Conservation (phyloP, 495 filamentous ascomycete species). For the Xylaria cubensis region DNA sequence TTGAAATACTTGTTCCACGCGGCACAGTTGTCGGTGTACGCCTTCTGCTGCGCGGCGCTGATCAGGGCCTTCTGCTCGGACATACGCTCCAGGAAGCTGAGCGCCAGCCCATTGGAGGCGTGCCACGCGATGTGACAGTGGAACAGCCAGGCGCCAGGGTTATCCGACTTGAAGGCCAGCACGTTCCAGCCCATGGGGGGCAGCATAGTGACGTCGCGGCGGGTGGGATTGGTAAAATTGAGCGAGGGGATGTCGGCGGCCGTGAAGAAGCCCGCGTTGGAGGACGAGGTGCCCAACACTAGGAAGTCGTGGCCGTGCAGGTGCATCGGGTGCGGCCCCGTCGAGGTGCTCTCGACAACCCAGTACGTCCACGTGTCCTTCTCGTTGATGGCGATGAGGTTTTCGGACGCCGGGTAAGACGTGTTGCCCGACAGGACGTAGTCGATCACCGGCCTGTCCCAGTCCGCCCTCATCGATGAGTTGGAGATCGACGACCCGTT, state of each 20-base stretch:
- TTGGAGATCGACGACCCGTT: conserved; percentile 45
- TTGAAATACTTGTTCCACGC: background rate
- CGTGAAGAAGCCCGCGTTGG: background rate
- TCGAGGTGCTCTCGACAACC: background rate
- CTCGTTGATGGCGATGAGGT: background rate
- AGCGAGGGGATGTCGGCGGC: background rate
- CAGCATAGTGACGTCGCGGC: background rate
- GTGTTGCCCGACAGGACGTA: background rate
- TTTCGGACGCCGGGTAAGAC: background rate
- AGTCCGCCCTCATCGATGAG: conserved; percentile 24
- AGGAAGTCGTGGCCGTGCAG: background rate
- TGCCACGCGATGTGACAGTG: conserved; percentile 62
- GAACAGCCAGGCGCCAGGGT: conserved; percentile 44
- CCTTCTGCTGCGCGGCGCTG: background rate
- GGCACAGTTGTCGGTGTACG: background rate
- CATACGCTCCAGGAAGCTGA: conserved; percentile 27
- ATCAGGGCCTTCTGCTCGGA: background rate
- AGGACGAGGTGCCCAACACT: background rate
- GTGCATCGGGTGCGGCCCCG: background rate
- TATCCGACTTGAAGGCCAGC: background rate
- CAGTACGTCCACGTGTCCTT: background rate
- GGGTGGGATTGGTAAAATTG: background rate
- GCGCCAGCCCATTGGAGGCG: conserved; percentile 44
- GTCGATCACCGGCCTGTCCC: background rate
- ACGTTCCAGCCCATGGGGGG: background rate